These are phyloP conservation scores for Coemansia sp. DNA, from an alignment of 192 early-diverging fungal species.

Conservation along the genomic window DNA sequence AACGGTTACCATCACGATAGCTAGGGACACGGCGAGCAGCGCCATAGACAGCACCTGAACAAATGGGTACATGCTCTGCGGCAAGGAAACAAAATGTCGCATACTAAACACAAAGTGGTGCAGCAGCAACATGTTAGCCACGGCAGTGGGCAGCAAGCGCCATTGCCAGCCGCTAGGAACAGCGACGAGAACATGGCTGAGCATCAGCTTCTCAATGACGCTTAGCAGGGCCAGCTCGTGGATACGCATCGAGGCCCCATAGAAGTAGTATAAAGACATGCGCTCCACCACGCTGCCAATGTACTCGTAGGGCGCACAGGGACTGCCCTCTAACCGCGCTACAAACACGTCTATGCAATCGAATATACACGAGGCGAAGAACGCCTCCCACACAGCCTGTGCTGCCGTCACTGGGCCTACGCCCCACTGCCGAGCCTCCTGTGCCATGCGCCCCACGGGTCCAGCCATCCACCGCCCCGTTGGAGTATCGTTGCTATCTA, in stretches of 20 bases:
- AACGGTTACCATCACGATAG: conserved; percentile 42
- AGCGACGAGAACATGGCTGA: conserved; percentile 30
- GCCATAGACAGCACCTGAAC: conserved; percentile 49
- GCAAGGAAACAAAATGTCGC: conserved; percentile 16
- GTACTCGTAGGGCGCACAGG: conserved; percentile 53
- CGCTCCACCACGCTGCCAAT: conserved; percentile 51
- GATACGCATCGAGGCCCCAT: conserved; percentile 45
- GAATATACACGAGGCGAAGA: conserved; percentile 36
- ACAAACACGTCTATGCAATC: conserved; percentile 57
- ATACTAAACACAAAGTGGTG: conserved; percentile 49
- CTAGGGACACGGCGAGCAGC: conserved; percentile 27
- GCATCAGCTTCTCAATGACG: conserved; percentile 40
- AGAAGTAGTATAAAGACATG: conserved; percentile 55
- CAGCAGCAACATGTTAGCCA: conserved; percentile 29
- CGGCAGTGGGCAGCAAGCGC: conserved; percentile 46
- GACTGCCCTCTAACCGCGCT: conserved; percentile 53
- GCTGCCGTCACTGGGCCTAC: conserved; percentile 4
- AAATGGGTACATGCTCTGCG: conserved; percentile 41
- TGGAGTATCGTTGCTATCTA: background rate
- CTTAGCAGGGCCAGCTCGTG: conserved; percentile 47
- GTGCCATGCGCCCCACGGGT: conserved; percentile 14
- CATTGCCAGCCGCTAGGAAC: conserved; percentile 51
- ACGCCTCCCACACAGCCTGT: conserved; percentile 42
- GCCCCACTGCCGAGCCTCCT: conserved; percentile 20
- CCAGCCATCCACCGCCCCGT: conserved; percentile 31